phyloP scores from a whole-genome alignment of 305 asterid genomes.

The Fraxinus greggii region DNA sequence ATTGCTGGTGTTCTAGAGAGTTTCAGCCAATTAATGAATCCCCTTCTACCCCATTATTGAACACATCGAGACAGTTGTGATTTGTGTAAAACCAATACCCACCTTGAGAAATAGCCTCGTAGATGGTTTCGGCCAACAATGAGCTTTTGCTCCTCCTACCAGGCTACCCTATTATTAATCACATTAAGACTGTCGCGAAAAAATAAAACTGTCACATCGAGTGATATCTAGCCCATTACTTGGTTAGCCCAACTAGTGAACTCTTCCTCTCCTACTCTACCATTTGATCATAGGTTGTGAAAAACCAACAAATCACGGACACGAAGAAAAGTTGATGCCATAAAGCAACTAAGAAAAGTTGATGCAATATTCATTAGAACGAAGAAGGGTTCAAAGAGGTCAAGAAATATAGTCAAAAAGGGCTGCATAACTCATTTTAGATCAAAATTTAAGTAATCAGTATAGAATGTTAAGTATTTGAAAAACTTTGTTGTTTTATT shows the following conservation, averaged over 20 bases:
- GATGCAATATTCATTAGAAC: neutral
- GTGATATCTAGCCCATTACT: neutral
- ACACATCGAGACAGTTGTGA: neutral
- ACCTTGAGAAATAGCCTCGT: neutral
- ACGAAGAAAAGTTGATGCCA: neutral
- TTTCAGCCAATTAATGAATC: neutral
- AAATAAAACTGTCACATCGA: neutral
- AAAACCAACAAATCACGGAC: neutral
- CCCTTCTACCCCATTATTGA: neutral
- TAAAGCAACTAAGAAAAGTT: neutral
- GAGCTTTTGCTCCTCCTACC: neutral
- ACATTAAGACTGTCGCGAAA: neutral
- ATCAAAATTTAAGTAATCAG: neutral
- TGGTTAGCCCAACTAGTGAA: neutral
- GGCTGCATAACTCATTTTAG: neutral
- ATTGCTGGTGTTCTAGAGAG: neutral
- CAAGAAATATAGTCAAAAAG: neutral
- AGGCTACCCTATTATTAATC: neutral
- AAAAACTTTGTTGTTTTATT: neutral
- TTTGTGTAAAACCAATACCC: neutral
- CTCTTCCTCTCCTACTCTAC: neutral
- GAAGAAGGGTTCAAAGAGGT: neutral
- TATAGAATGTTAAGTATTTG: neutral
- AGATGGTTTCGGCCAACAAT: neutral
- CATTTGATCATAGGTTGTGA: neutral